Conservation (phyloP, 2,329 filamentous ascomycete genomes). For the Colletotrichum chlorophyti region DNA sequence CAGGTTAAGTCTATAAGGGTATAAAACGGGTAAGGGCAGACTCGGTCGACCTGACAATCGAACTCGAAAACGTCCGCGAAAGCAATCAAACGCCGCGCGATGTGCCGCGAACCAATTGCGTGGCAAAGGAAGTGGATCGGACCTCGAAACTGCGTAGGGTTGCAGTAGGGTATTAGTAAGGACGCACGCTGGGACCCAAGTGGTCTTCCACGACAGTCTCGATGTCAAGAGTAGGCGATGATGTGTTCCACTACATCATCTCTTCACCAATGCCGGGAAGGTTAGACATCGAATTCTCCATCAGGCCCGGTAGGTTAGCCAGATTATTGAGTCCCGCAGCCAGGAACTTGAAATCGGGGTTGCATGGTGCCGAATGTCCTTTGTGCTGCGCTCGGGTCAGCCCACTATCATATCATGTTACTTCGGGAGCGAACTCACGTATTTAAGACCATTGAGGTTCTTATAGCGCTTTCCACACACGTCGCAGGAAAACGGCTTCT, state of each 20-base stretch:
- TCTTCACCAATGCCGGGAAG: slow-evolving; percentile 52
- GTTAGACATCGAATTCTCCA: slow-evolving; percentile 36
- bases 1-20: slow-evolving; percentile 31
- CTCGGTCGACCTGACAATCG: slow-evolving; percentile 22
- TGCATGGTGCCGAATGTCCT: slow-evolving; percentile 86
- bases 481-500: slow-evolving; percentile 98
- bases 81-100: slow-evolving; percentile 21
- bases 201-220: neutral
- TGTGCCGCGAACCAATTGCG: slow-evolving; percentile 15
- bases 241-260: slow-evolving; percentile 31
- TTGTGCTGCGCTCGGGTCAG: slow-evolving; percentile 60
- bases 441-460: slow-evolving; percentile 98
- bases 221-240: neutral
- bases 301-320: slow-evolving; percentile 33
- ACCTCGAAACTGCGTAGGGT: neutral
- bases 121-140: neutral
- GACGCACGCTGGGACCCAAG: neutral
- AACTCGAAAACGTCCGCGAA: slow-evolving; percentile 16
- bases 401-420: neutral
- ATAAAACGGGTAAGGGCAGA: slow-evolving; percentile 27
- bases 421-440: slow-evolving; percentile 58
- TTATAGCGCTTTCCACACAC: slow-evolving; percentile 98
- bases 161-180: neutral
- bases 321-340: slow-evolving; percentile 52
- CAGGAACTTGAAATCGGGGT: slow-evolving; percentile 72